Percentiles rank a stretch among this genome's conserved stretches.
Evolutionary conservation across 306 rosid genomes (phyloP).

Genomic region (Quercus wislizeni): DNA sequence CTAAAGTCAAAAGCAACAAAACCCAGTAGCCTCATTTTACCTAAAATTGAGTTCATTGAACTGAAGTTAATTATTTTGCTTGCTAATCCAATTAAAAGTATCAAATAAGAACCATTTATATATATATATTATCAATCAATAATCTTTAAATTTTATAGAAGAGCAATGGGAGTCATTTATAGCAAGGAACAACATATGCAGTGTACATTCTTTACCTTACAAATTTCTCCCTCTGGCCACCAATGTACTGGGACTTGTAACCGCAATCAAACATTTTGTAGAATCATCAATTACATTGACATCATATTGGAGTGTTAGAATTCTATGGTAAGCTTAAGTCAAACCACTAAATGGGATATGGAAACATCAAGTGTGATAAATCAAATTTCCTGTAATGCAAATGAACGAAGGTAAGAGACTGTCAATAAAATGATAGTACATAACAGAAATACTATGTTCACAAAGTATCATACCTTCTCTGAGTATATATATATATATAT

Average conservation of each 20-base stretch:
- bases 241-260: conserved; percentile 48
- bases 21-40: neutral
- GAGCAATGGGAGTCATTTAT: neutral
- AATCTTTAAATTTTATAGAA: neutral
- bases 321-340: conserved; percentile 20
- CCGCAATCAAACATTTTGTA: conserved; percentile 45
- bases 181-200: neutral
- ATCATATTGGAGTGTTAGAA: conserved; percentile 11
- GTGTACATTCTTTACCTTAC: conserved; percentile 39
- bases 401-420: neutral
- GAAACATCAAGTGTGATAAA: conserved; percentile 1
- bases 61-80: neutral
- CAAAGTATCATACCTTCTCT: neutral
- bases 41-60: neutral
- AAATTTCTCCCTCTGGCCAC: conserved; percentile 51
- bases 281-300: conserved; percentile 20
- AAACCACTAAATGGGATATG: neutral
- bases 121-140: neutral
- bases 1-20: neutral
- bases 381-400: conserved; percentile 13
- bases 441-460: neutral
- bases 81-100: neutral
- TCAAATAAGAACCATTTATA: neutral
- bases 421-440: neutral
- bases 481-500: neutral